A percentile compares a stretch with the other conserved stretches of the same genome.
Evolutionary conservation across 345 rosid genomes (phyloP).

Genomic region (Eucalyptus sp.): DNA sequence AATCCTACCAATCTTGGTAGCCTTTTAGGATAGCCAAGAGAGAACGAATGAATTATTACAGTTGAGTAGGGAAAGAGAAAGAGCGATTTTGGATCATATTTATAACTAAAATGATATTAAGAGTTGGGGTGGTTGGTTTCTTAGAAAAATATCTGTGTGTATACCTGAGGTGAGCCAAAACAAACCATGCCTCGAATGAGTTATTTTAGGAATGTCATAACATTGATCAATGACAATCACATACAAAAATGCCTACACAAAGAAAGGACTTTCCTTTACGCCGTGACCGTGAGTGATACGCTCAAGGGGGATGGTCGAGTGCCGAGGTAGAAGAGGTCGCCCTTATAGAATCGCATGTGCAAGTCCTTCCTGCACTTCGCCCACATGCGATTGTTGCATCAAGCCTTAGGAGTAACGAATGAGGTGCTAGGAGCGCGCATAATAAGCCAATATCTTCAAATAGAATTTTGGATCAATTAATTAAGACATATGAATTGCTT

Average conservation of each 20-base stretch:
- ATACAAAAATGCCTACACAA: background rate
- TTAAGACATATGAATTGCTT: background rate
- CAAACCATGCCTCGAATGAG: background rate
- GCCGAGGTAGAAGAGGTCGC: background rate
- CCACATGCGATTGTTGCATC: accelerated
- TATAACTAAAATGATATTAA: background rate
- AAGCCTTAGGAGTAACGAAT: background rate
- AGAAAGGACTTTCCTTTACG: background rate
- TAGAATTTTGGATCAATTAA: accelerated
- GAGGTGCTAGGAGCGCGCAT: background rate
- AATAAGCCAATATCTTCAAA: background rate
- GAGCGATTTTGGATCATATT: accelerated
- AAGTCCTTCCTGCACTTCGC: background rate
- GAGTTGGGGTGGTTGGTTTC: background rate
- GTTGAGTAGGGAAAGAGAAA: accelerated
- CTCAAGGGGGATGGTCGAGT: background rate
- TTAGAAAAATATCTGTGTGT: background rate
- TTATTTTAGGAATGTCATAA: background rate
- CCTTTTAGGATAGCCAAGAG: background rate
- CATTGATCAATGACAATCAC: background rate
- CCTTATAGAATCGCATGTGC: background rate
- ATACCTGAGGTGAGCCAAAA: accelerated
- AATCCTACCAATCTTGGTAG: background rate
- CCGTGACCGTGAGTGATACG: accelerated
- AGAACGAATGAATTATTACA: background rate